Percentiles rank a stretch among this genome's conserved stretches.
phyloP scores from a whole-genome alignment of 2,329 filamentous ascomycete species.

The Colletotrichum horii region DNA sequence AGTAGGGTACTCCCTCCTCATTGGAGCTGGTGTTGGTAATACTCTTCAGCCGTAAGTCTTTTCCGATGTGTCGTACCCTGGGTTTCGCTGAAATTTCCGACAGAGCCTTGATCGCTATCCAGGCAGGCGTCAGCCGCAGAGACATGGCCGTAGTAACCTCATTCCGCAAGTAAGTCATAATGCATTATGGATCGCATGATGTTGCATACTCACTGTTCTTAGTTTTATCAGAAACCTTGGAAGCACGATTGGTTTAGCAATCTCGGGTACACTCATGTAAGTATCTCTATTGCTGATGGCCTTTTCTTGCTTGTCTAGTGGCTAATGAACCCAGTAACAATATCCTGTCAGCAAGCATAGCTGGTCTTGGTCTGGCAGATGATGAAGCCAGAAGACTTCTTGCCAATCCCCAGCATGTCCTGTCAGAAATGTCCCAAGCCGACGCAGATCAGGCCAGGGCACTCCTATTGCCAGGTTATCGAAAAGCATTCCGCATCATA shows the following conservation, averaged over 20 bases:
- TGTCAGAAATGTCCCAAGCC: slow-evolving; percentile 28
- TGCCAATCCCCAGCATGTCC: slow-evolving; percentile 36
- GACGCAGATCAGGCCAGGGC: slow-evolving; percentile 34
- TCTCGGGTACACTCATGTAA: slow-evolving; percentile 43
- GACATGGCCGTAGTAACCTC: slow-evolving; percentile 51
- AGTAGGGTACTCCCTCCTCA: slow-evolving; percentile 58
- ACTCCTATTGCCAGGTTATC: slow-evolving; percentile 40
- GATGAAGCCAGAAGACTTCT: slow-evolving; percentile 31
- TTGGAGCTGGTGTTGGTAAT: slow-evolving; percentile 56
- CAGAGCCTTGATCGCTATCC: slow-evolving; percentile 56
- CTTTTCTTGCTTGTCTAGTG: neutral
- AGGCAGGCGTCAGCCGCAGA: slow-evolving; percentile 57
- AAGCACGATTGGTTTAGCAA: slow-evolving; percentile 41
- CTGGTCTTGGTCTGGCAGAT: slow-evolving; percentile 27
- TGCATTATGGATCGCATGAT: neutral
- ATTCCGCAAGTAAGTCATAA: slow-evolving; percentile 41
- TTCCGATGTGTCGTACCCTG: neutral
- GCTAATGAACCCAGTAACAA: slow-evolving; percentile 36
- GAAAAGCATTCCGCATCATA: slow-evolving; percentile 39
- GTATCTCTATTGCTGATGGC: neutral
- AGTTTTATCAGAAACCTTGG: slow-evolving; percentile 46
- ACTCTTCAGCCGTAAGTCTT: slow-evolving; percentile 52
- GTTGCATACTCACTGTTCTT: neutral
- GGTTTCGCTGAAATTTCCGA: neutral
- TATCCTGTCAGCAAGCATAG: slow-evolving; percentile 34